phyloP scores from a whole-genome alignment of 306 rosid species.

The Gleditsia sinensis region DNA sequence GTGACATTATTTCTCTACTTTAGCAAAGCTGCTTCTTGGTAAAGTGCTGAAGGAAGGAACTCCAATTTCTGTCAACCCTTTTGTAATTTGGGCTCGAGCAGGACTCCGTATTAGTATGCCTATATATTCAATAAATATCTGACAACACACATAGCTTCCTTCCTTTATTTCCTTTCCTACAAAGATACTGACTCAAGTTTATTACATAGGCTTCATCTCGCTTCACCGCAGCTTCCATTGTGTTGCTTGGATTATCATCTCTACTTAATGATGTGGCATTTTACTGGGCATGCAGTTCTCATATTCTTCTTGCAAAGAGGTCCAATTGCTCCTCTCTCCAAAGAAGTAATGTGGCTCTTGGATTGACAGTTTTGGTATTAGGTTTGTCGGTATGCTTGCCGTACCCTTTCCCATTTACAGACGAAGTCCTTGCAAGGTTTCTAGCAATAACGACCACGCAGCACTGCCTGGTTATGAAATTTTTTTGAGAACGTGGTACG shows the following conservation, averaged over 20 bases:
- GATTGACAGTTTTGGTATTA: constrained; percentile 72
- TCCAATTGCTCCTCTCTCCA: constrained; percentile 88
- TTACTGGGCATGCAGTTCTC: constrained; percentile 91
- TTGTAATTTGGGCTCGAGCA: constrained; percentile 96
- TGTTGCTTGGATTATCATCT: constrained; percentile 74
- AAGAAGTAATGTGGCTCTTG: constrained; percentile 79
- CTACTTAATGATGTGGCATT: constrained; percentile 83
- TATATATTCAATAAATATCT: constrained; percentile 8
- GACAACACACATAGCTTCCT: too few relatives aligned
- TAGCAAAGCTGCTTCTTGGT: constrained; percentile 90
- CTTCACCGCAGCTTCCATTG: constrained; percentile 67
- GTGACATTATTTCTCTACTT: constrained; percentile 26
- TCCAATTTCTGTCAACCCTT: constrained; percentile 85
- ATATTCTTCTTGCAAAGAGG: constrained; percentile 91
- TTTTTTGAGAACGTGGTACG: constrained; percentile 20
- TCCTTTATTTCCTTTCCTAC: neutral
- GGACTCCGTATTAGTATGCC: constrained; percentile 84
- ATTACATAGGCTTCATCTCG: constrained; percentile 78
- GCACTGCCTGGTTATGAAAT: constrained; percentile 9
- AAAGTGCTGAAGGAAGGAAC: constrained; percentile 79
- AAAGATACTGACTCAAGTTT: constrained; percentile 24
- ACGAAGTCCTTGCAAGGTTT: constrained; percentile 58
- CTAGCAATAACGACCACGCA: constrained; percentile 36
- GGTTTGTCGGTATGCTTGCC: constrained; percentile 94
- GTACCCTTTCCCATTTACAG: constrained; percentile 83